Conservation (phyloP, 768 basidiomycete species). For the Auricularia auricula-judae region DNA sequence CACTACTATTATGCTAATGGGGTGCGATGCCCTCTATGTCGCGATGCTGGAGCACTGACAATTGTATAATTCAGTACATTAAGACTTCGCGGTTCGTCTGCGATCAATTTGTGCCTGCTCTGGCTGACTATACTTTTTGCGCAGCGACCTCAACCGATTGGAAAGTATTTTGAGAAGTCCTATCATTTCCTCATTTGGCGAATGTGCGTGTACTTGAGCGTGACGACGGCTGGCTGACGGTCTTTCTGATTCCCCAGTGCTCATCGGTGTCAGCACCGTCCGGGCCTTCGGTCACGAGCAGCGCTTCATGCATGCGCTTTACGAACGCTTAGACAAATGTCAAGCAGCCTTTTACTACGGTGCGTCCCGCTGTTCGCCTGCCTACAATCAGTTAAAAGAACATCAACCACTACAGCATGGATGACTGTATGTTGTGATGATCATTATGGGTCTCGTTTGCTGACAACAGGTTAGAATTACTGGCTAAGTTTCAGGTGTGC, state of each 20-base stretch:
- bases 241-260: conserved; percentile 9
- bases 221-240: conserved; percentile 10
- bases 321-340: conserved; percentile 2
- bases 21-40: no score
- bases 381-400: no score
- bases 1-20: not conserved
- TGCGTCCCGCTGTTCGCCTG: not conserved
- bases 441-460: not conserved
- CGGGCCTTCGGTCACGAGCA: conserved; percentile 9
- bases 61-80: not conserved
- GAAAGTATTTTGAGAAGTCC: conserved; percentile 21
- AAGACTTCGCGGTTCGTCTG: not conserved
- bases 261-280: conserved; percentile 14
- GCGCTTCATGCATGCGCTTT: conserved; percentile 3
- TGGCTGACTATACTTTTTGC: conserved; percentile 10
- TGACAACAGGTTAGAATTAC: not conserved
- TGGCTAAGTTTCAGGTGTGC: conserved; percentile 18
- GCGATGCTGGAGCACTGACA: no score
- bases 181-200: conserved; percentile 9
- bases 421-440: conserved; percentile 8
- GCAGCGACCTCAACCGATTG: conserved; percentile 21
- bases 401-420: conserved; percentile 15
- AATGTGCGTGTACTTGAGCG: not conserved
- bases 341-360: conserved; percentile 1
- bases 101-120: not conserved